Evolutionary conservation across 192 early-diverging fungal species (phyloP), one percentile per base, ranked within the genome.

Genomic region (Pilaira anomala): DNA sequence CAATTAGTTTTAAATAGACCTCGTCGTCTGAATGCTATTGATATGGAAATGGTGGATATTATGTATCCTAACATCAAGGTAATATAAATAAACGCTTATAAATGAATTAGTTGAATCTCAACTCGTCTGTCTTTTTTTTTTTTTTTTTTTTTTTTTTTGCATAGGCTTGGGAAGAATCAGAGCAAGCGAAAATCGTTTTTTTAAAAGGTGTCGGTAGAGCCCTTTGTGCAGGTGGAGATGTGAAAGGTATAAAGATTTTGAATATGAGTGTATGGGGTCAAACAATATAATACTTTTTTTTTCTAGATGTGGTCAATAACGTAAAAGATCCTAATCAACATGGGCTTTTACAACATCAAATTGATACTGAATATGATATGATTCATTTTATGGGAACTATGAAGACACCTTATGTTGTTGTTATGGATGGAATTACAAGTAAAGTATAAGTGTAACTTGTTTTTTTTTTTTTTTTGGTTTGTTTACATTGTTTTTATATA

Each of bases 151-250:
- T 36, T 36, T 36, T 36, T 36, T 36, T 36, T 36, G 6, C 11
- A 9, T 36, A 46, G 44, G 18, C 16, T 13, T 46, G 44, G 44
- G 44, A 46, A 19, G 16, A 6, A 3, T 46, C 44, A 13, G 18
- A 19, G 13, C 13, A 0, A 91, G 91, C 88, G 68, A 94, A 95
- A 69, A 86, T 93, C 44, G 89, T 99, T 62, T 83, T 97, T 45
- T 62, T 97, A 59, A 89, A 90, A 60, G 85, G 85, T 0, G 79
- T 81, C 45, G 89, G 86, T 30, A 71, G 76, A 18, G 81, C 79
- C 52, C 97, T 97, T 69, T 99, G 97, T 73, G 93, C 97, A 44
- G 95, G 97, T 39, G 91, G 91, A 22, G 91, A 93, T 69, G 91
- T 93, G 14, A 81, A 78, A 56, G 22, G 77, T 81, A 73, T 45